phyloP scores from a whole-genome alignment of 371 early-diverging fungal species.

The Saksenaea vasiformis region DNA sequence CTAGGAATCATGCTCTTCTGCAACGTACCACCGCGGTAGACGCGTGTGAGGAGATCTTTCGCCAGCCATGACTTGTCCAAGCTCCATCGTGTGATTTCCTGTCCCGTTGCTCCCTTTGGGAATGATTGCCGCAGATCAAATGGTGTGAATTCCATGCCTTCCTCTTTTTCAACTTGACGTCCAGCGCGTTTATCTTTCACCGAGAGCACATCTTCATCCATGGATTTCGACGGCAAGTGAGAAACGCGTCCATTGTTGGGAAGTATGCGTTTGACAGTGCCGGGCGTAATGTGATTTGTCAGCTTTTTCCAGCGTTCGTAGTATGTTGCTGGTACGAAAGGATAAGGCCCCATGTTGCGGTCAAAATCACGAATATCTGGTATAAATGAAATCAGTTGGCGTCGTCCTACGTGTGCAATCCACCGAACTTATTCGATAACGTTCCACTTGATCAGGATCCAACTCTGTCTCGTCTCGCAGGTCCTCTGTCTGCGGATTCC shows the following conservation, averaged over 20 bases:
- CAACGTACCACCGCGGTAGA: slow-evolving; percentile 52
- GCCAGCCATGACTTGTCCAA: slow-evolving; percentile 91
- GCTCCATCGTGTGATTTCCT: slow-evolving; percentile 79
- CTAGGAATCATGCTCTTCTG: not conserved
- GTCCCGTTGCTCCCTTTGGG: slow-evolving; percentile 70
- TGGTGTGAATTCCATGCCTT: slow-evolving; percentile 59
- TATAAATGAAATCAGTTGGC: not conserved
- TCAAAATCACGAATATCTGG: slow-evolving; percentile 83
- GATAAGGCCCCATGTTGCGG: slow-evolving; percentile 85
- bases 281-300: slow-evolving; percentile 63
- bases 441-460: slow-evolving; percentile 51
- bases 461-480: slow-evolving; percentile 49
- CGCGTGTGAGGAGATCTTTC: slow-evolving; percentile 36
- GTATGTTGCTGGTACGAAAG: slow-evolving; percentile 63
- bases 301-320: slow-evolving; percentile 76
- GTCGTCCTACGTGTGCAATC: not conserved
- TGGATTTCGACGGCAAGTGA: slow-evolving; percentile 34
- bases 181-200: slow-evolving; percentile 38
- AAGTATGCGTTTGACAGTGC: slow-evolving; percentile 60
- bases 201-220: slow-evolving; percentile 12
- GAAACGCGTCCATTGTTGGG: slow-evolving; percentile 60
- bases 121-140: slow-evolving; percentile 85
- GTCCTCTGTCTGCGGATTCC: slow-evolving; percentile 66
- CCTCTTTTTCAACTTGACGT: slow-evolving; percentile 41
- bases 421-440: slow-evolving; percentile 43